Evolutionary conservation across 2,329 filamentous ascomycete species (phyloP), one percentile per base, ranked within the genome.

Genomic region (Clarireedia sp.): DNA sequence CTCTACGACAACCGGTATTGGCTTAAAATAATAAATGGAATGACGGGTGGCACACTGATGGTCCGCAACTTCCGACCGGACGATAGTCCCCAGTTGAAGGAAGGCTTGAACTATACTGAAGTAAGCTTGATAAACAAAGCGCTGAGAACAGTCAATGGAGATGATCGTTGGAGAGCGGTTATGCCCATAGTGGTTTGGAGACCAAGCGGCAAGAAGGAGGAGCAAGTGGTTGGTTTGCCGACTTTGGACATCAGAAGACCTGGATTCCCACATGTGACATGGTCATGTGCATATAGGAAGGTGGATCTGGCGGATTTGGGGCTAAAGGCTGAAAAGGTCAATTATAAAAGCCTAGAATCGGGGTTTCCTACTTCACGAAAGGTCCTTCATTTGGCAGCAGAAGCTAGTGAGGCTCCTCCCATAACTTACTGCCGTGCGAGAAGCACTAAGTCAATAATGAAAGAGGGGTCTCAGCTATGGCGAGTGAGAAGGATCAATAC

Each of bases 1-100:
- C 59, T 53, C 3, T 86, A 76, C 71, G 83, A 86, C 66, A 78
- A 80, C 0, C 78, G 83, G 2, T 86, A 77, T 68, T 86, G 83
- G 83, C 14, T 46, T 2, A 8, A 24, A 9, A 46, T 46, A 16
- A n/a, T 17, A 33, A 33, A 33, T 12, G 10, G 29, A 10, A 33
- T 33, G 29, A 3, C 10, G 3, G 9, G 10, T 3, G 29, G 29
- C 29, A 33, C 8, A 3, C 29, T 33, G 10, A 10, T 33, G 10
- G 29, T 33, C 3, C 29, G 29, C 29, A 33, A 33, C 29, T 33
- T 33, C 29, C 29, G 29, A 10, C 29, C 29, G 10, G 12, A 10
- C 9, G 29, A 33, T 12, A 33, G 29, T 16, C 41, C 50, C 10
- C 19, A 26, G 40, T 17, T 52, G 14, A 37, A 16, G 12, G 19